Evolutionary conservation across 2,329 filamentous ascomycete species (phyloP), one percentile per base, ranked within the genome.

Genomic region (Sporothrix pseudoabietina): DNA sequence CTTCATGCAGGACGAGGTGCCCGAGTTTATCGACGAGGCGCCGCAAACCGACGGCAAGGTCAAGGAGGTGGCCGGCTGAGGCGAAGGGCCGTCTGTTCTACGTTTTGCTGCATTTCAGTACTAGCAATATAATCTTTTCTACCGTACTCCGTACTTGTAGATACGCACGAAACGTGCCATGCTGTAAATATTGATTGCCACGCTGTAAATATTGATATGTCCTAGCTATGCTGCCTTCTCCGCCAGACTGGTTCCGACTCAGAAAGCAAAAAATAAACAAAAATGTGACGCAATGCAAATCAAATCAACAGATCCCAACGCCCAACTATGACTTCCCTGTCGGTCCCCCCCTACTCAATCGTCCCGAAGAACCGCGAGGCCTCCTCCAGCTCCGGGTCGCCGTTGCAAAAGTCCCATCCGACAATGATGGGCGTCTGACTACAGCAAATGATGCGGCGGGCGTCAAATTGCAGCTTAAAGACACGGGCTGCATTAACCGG

Each of bases 391-490:
- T 97, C 92, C 72, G 87, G 82, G 76, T 99, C 94, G 4, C 89
- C 91, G 77, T 94, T 93, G 74, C 94, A 96, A 85, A 98, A 99
- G 81, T 99, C 96, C 96, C 96, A 99, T 0, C 94, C 96, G 0
- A 98, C 94, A 79, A 99, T 98, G 19, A 92, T 90, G 54, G 91
- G 91, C 73, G 96, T 94, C 81, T 98, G 94, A 76, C 92, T 96
- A 80, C 95, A 98, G 83, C 94, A 98, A 72, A 99, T 92, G 77
- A 99, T 97, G 78, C 94, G 90, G 30, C 94, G 88, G 0, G 94
- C 93, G 80, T 99, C 96, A 77, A 98, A 99, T 81, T 99, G 96
- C 49, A 98, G 85, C 82, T 99, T 99, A 85, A 98, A 99, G 3
- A 99, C 92, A 32, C 96, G 83, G 8, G 86, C 84, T 12, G 85